Evolutionary conservation across 495 filamentous ascomycete genomes (phyloP).

Genomic region (Pseudomonodictys pantanalensis): DNA sequence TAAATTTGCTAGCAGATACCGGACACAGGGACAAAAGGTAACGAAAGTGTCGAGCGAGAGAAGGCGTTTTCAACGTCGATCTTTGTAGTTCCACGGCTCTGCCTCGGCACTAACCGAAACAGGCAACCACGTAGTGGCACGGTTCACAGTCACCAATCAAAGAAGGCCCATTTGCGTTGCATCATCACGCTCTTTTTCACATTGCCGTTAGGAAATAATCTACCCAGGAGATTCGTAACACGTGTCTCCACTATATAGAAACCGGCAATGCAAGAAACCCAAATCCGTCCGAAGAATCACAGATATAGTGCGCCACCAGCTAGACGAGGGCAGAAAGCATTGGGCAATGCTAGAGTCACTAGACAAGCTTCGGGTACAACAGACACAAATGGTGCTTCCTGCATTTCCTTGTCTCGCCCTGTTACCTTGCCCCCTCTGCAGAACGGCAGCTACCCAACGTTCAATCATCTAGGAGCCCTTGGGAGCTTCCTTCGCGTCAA

Average conservation of each 20-base stretch:
- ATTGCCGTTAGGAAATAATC: conserved; percentile 23
- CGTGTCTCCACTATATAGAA: conserved; percentile 27
- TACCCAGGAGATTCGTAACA: conserved; percentile 27
- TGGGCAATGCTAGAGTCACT: conserved; percentile 22
- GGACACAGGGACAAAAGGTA: no score
- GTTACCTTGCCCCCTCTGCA: conserved; percentile 16
- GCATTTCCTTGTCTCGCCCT: conserved; percentile 8
- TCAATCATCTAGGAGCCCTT: conserved; percentile 41
- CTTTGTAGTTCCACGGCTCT: no score
- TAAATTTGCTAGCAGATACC: not conserved
- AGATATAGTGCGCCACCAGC: conserved; percentile 24
- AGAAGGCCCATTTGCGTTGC: not conserved
- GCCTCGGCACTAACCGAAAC: not conserved
- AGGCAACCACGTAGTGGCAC: not conserved
- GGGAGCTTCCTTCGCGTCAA: conserved; percentile 91
- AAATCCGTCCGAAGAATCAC: conserved; percentile 33
- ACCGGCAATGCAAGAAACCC: conserved; percentile 33
- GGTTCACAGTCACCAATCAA: not conserved
- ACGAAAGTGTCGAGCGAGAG: no score
- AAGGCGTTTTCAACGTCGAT: no score
- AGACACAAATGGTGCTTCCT: conserved; percentile 5
- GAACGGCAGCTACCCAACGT: conserved; percentile 22
- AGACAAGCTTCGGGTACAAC: conserved; percentile 11
- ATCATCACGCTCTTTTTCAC: conserved; percentile 12
- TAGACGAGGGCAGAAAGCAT: conserved; percentile 25